These are phyloP conservation scores for Ophiocordyceps sinensis DNA, from an alignment of 2,329 filamentous ascomycete genomes.

Conservation along the genomic window DNA sequence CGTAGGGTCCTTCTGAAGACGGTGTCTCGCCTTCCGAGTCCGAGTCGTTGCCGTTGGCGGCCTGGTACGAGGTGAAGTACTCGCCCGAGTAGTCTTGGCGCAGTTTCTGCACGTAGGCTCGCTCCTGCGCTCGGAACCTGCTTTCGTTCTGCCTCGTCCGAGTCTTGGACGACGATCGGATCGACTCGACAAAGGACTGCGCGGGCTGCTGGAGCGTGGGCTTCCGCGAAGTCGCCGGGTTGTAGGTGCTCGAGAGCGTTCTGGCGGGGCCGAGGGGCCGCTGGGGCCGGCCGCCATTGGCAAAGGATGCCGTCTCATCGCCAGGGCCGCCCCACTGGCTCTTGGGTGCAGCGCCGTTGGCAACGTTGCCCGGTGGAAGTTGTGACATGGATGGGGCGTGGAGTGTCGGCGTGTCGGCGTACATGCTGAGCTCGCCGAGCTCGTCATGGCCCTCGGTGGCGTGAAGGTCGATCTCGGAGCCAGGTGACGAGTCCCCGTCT, in stretches of 20 bases:
- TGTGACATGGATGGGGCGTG: constrained; percentile 19
- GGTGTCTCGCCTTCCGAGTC: constrained; percentile 87
- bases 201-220: constrained; percentile 21
- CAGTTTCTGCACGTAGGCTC: constrained; percentile 85
- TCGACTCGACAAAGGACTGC: constrained; percentile 24
- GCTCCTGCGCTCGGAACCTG: constrained; percentile 53
- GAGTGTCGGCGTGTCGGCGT: constrained; percentile 18
- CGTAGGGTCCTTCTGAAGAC: constrained; percentile 67
- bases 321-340: constrained; percentile 21
- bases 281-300: constrained; percentile 34
- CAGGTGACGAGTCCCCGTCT: constrained; percentile 11
- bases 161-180: constrained; percentile 38
- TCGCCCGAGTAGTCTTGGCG: constrained; percentile 52
- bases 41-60: constrained; percentile 54
- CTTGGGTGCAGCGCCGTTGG: constrained; percentile 19
- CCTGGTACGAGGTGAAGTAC: constrained; percentile 58
- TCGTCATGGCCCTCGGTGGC: constrained; percentile 35
- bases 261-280: constrained; percentile 55
- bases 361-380: constrained; percentile 19
- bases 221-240: constrained; percentile 47
- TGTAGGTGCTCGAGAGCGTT: constrained; percentile 70
- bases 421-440: constrained; percentile 27
- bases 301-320: constrained; percentile 13
- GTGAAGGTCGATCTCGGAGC: constrained; percentile 24
- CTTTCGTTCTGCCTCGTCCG: constrained; percentile 30